Base-by-base conservation (phyloP, 2,329 filamentous ascomycete genomes). In the Paecilomyces variotii region DNA sequence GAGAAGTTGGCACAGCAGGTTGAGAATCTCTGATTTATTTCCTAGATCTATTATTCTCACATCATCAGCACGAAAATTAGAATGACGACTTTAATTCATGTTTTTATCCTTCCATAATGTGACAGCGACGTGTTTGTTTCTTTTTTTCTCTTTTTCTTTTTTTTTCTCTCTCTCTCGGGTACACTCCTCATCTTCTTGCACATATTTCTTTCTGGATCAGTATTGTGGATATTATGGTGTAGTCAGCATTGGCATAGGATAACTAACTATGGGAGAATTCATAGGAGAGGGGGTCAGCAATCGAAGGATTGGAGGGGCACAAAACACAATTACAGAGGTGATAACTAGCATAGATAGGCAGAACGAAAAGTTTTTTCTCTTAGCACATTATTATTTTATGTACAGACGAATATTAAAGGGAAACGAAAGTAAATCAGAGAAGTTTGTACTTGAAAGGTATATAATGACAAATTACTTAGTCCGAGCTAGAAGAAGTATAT, bases 1-100 rank as follows among this genome's bases (percentile, higher is more conserved):
- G 72, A 75, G 9, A 65, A 66, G 58, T 63, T 77, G 64, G 74
- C 73, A 50, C 63, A 67, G 61, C 66, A 73, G 60, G 74, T 75
- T 3, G 70, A 72, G 45, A 62, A 61, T 35, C 63, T 68, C 60
- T 72, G 69, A 65, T n/a, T 10, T 7, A 32, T 39, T 39, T 39
- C 35, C 14, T 39, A 39, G 35, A 5, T 39, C 35, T 39, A 39
- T 39, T n/a, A 19, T 19, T 19, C 19, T 19, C 19, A 19, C n/a
- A n/a, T 39, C 12, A 39, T 14, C 12, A 14, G 28, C 10, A 39
- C 12, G 35, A 39, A 39, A 39, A n/a, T n/a, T 39, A 39, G 12
- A n/a, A 39, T n/a, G 35, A 39, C 30, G 30, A 32, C 30, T 4
- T 14, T 39, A 3, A 4, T 19, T 39, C 30, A n/a, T 39, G n/a